Conservation (phyloP, 148 eudicot genomes). For the Rhododendron kiyosumense region DNA sequence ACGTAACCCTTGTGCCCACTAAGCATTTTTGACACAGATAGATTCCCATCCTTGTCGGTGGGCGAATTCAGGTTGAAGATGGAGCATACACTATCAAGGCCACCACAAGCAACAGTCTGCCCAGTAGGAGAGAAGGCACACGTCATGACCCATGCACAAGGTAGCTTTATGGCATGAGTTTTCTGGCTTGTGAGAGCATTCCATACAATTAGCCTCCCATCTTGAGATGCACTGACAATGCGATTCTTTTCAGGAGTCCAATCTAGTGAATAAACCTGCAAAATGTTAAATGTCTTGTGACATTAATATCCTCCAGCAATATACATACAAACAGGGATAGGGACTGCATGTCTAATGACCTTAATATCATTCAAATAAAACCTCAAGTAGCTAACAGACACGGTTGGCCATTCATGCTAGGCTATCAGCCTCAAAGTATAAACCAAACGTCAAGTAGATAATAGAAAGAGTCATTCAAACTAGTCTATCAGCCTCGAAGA, state of each 20-base stretch:
- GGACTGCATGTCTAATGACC: neutral
- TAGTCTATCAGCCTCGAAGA: neutral
- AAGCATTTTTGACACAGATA: constrained; percentile 85
- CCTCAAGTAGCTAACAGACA: neutral
- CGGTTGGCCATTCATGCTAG: neutral
- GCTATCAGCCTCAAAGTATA: neutral
- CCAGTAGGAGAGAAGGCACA: constrained; percentile 97
- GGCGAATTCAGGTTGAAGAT: constrained; percentile 84
- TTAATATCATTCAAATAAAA: neutral
- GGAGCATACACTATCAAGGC: constrained; percentile 89
- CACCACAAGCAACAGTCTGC: constrained; percentile 95
- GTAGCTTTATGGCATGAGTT: constrained; percentile 91
- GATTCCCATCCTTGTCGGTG: constrained; percentile 71
- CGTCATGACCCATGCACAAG: constrained; percentile 99
- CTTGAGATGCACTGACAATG: constrained; percentile 97
- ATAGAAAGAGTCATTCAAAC: neutral
- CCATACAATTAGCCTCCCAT: constrained; percentile 95
- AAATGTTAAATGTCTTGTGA: constrained; percentile 1
- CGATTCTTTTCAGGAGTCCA: constrained; percentile 96
- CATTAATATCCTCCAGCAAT: neutral
- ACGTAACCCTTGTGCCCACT: constrained; percentile 97
- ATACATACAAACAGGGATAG: neutral
- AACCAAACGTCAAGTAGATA: neutral
- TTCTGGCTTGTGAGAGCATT: constrained; percentile 98
- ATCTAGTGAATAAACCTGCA: constrained; percentile 88